Evolutionary conservation across 345 rosid genomes (phyloP), one percentile per base, ranked within the genome.

Genomic region (Brassica incana): DNA sequence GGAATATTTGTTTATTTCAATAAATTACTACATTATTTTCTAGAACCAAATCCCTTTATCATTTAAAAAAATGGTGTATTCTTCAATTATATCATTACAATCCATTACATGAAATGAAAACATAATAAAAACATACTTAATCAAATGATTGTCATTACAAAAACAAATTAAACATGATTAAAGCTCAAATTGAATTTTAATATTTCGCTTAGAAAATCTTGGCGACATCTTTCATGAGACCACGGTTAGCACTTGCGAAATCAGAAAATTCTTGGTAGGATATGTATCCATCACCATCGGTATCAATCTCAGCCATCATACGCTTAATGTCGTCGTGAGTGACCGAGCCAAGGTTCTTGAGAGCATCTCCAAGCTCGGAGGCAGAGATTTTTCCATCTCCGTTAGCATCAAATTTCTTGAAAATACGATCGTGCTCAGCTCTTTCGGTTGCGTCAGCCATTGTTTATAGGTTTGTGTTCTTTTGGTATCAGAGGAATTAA

Each of bases 271-370:
- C 99, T 32, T 88, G 20, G 56, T 77, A 87, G 0, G 99, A 92
- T 29, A 95, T 95, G 86, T 27, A 86, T 11, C 99, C 99, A 68
- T 95, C 97, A 1, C 97, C 97, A 40, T 95, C 91, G 0, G 95
- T 91, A 71, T 95, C 99, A 29, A 95, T 92, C 87, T 92, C 97
- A 0, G 82, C 85, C 99, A 95, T 95, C 99, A 92, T 95, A 18
- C 89, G 83, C 25, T 85, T 84, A 15, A 91, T 43, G 77, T 95
- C 99, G 0, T 89, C 99, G 0, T 36, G 58, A 0, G 92, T 86
- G 76, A 90, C 90, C 0, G 92, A 85, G 0, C 93, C 92, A 0
- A 92, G 92, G 8, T 85, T 73, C 87, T 91, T 89, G 67, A 91
- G 77, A 38, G 94, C 84, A 2, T 91, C 94, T 5, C 92, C 95